Percentiles rank a stretch among this genome's conserved stretches.
Evolutionary conservation across 495 filamentous ascomycete genomes (phyloP).

Genomic region (Friedmanniomyces endolithicus): DNA sequence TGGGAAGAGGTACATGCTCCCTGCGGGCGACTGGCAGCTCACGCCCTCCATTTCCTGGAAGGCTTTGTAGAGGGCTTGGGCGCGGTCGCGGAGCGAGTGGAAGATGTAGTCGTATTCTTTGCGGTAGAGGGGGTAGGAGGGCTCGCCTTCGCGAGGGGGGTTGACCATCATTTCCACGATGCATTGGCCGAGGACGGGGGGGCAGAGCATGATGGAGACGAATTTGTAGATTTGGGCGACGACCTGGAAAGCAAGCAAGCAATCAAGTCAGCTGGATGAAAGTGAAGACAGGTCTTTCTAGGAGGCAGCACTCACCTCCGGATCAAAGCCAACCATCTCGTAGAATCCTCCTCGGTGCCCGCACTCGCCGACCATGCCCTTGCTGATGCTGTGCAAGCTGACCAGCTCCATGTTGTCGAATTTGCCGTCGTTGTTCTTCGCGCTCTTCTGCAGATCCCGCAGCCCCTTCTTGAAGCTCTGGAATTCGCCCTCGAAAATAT

Average conservation of each 20-base stretch:
- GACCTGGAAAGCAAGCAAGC: slow-evolving; percentile 35
- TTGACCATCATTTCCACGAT: slow-evolving; percentile 95
- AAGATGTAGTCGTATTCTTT: slow-evolving; percentile 73
- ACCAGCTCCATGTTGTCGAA: slow-evolving; percentile 81
- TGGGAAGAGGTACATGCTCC: slow-evolving; percentile 97
- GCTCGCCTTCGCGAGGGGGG: slow-evolving; percentile 69
- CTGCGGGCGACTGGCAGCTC: slow-evolving; percentile 70
- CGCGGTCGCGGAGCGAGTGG: slow-evolving; percentile 60
- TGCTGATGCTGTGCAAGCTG: slow-evolving; percentile 49
- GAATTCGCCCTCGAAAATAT: slow-evolving; percentile 88
- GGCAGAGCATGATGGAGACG: slow-evolving; percentile 86
- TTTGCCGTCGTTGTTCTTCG: slow-evolving; percentile 46
- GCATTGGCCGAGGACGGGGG: slow-evolving; percentile 91
- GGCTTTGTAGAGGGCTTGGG: slow-evolving; percentile 71
- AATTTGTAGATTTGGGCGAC: slow-evolving; percentile 96
- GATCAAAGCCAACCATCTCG: slow-evolving; percentile 80
- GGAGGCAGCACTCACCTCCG: slow-evolving; percentile 28
- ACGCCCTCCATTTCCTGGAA: slow-evolving; percentile 95
- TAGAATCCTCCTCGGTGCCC: slow-evolving; percentile 96
- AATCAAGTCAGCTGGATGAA: background rate
- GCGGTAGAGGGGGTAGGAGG: slow-evolving; percentile 68
- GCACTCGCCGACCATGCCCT: slow-evolving; percentile 97
- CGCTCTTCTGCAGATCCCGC: slow-evolving; percentile 58
- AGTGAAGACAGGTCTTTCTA: too few species aligned
- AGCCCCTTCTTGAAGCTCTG: slow-evolving; percentile 87